Conservation (phyloP, 108 stramenopile species). For the Phaeodactylum tricornutum region DNA sequence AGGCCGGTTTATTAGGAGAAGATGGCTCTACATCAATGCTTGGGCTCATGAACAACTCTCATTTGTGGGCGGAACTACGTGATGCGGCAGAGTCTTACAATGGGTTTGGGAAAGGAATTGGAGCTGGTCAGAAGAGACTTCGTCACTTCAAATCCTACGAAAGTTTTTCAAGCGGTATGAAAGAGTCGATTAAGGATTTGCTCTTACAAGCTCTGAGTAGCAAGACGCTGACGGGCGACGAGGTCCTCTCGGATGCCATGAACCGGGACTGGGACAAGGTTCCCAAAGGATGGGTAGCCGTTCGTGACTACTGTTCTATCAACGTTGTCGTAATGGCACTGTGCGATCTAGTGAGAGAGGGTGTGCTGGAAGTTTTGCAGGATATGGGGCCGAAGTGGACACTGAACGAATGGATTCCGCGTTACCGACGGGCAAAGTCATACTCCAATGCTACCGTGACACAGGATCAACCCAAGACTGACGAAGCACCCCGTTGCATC, state of each 20-base stretch:
- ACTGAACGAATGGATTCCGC: conserved; percentile 6
- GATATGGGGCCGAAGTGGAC: conserved; percentile 2
- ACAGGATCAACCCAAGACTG: conserved; percentile 11
- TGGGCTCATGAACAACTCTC: conserved; percentile 48
- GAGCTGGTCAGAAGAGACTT: no score
- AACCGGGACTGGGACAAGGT: conserved; percentile 39
- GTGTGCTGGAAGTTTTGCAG: conserved; percentile 39
- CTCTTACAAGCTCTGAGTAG: conserved; percentile 33
- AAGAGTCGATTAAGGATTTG: conserved; percentile 44
- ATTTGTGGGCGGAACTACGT: conserved; percentile 49
- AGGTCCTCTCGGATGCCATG: conserved; percentile 48
- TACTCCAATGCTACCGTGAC: conserved; percentile 25
- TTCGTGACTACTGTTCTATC: conserved; percentile 38
- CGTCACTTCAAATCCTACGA: conserved; percentile 1
- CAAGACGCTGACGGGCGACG: conserved; percentile 36
- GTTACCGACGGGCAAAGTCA: conserved; percentile 9
- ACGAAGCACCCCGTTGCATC: conserved; percentile 38
- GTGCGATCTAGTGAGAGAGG: conserved; percentile 49
- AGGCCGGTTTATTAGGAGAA: conserved; percentile 29
- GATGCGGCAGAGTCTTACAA: conserved; percentile 2
- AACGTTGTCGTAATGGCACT: conserved; percentile 51
- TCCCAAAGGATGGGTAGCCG: conserved; percentile 24
- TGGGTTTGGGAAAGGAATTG: conserved; percentile 11
- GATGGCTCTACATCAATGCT: conserved; percentile 39
- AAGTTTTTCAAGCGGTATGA: conserved; percentile 8